phyloP scores from a whole-genome alignment of 352 stramenopile genomes.

The Pythium utonaiense region DNA sequence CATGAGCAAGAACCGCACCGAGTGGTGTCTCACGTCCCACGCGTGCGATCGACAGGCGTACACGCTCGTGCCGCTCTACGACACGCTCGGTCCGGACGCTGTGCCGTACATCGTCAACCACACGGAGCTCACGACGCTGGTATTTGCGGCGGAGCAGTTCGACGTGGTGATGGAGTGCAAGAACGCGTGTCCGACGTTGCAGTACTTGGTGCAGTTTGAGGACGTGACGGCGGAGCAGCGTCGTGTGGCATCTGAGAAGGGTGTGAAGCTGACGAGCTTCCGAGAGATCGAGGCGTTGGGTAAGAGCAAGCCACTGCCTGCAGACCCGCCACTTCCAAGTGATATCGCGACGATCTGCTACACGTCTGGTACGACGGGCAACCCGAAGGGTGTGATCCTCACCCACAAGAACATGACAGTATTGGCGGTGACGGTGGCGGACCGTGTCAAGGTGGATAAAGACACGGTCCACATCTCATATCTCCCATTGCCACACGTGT shows the following conservation, averaged over 20 bases:
- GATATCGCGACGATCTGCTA: slow-evolving; percentile 97
- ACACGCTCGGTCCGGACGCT: slow-evolving; percentile 61
- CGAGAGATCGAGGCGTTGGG: slow-evolving; percentile 39
- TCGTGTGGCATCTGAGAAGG: slow-evolving; percentile 21
- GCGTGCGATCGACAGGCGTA: slow-evolving; percentile 64
- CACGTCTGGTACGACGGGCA: slow-evolving; percentile 94
- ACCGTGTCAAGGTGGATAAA: slow-evolving; percentile 28
- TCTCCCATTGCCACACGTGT: slow-evolving; percentile 95
- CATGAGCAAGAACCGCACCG: slow-evolving; percentile 66
- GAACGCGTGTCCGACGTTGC: slow-evolving; percentile 39
- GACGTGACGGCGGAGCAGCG: slow-evolving; percentile 35
- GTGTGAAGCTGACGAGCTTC: slow-evolving; percentile 42
- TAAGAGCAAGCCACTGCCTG: slow-evolving; percentile 34
- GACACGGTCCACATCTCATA: slow-evolving; percentile 94
- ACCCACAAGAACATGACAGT: slow-evolving; percentile 79
- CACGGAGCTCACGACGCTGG: slow-evolving; percentile 53
- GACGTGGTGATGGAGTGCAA: slow-evolving; percentile 53
- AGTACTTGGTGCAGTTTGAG: slow-evolving; percentile 63
- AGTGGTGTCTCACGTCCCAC: slow-evolving; percentile 58
- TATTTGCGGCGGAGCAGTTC: slow-evolving; percentile 59
- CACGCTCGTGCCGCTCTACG: too few species aligned
- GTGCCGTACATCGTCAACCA: slow-evolving; percentile 75
- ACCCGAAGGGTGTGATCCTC: slow-evolving; percentile 95
- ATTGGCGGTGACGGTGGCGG: slow-evolving; percentile 18
- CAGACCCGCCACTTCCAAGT: slow-evolving; percentile 43